These are phyloP conservation scores for Solanum gandarillasii DNA, from an alignment of 257 asterid species.

Conservation along the genomic window DNA sequence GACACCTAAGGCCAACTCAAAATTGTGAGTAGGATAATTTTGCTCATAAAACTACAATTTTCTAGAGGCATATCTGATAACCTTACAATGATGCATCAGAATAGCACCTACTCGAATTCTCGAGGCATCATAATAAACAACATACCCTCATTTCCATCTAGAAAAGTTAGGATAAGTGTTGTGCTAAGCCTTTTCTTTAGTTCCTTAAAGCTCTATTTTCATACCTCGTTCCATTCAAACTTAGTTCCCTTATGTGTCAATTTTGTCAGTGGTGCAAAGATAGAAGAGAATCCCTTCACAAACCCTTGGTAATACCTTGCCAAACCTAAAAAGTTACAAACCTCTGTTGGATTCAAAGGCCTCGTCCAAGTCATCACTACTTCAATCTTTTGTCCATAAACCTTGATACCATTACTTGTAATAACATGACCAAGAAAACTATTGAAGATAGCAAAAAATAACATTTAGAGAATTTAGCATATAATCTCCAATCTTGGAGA, in stretches of 20 bases:
- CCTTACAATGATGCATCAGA: not conserved
- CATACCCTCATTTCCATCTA: not conserved
- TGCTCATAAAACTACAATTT: too few relatives aligned
- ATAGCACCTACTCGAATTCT: too few relatives aligned
- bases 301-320: not conserved
- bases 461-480: not conserved
- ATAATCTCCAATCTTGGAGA: too few relatives aligned
- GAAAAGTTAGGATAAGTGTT: too few relatives aligned
- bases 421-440: too few relatives aligned
- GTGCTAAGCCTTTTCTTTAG: not conserved
- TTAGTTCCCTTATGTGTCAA: not conserved
- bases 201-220: not conserved
- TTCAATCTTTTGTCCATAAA: not conserved
- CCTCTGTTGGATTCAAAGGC: not conserved
- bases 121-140: not conserved
- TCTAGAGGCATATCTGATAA: too few relatives aligned
- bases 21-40: not conserved
- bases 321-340: not conserved
- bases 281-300: not conserved
- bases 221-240: not conserved
- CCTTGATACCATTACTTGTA: not conserved
- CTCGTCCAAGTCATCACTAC: not conserved
- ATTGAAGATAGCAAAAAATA: too few relatives aligned
- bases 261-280: too few relatives aligned
- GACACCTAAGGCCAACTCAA: not conserved